phyloP scores from a whole-genome alignment of 176 grass and related monocot species.

The Carex kokanica region DNA sequence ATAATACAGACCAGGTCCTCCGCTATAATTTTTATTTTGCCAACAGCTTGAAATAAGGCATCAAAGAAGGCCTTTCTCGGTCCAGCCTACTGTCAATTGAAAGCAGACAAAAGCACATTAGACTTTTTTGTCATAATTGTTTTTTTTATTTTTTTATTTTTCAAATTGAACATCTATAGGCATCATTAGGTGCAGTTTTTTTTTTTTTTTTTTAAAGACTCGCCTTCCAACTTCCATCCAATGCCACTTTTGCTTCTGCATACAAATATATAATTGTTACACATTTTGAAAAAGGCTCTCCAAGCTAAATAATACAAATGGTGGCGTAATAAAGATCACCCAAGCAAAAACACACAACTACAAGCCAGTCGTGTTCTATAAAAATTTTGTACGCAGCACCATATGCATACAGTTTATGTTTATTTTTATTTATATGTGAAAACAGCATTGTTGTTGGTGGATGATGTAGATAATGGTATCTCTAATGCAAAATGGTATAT shows the following conservation, averaged over 20 bases:
- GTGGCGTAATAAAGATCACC: neutral
- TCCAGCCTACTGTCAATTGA: slow-evolving; percentile 92
- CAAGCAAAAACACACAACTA: neutral
- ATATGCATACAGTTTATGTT: neutral
- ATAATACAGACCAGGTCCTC: slow-evolving; percentile 71
- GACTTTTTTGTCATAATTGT: neutral
- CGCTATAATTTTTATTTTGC: slow-evolving; percentile 74
- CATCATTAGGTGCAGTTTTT: neutral
- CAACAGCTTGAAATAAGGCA: slow-evolving; percentile 72
- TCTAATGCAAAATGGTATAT: neutral
- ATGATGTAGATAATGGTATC: neutral
- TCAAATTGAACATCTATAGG: slow-evolving; percentile 29
- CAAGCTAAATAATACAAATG: slow-evolving; percentile 24
- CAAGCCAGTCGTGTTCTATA: neutral
- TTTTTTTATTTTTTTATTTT: slow-evolving; percentile 14
- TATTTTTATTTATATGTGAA: neutral
- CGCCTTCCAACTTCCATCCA: slow-evolving; percentile 88
- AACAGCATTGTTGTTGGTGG: neutral
- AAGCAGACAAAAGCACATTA: slow-evolving; percentile 12
- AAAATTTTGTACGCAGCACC: neutral
- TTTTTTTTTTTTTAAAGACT: slow-evolving; percentile 7
- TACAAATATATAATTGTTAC: neutral
- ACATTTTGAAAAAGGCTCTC: neutral
- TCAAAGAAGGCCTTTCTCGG: slow-evolving; percentile 90
- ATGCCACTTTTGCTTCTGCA: slow-evolving; percentile 78